phyloP scores from a whole-genome alignment of 306 rosid species.

The Prosopis cineraria region DNA sequence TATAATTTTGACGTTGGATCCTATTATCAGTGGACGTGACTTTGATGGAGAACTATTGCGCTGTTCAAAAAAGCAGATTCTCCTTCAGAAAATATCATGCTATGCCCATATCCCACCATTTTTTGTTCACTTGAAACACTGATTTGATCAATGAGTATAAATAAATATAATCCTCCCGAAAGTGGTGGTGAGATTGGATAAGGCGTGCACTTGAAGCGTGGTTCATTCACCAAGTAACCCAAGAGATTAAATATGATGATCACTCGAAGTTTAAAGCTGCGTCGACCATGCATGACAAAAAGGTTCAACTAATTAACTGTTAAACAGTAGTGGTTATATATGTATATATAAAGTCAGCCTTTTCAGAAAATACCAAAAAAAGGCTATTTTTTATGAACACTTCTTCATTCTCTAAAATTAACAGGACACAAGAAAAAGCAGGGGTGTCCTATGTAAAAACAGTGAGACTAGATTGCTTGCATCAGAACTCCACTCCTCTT shows the following conservation, averaged over 20 bases:
- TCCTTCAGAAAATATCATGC: neutral
- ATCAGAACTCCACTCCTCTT: slow-evolving; percentile 28
- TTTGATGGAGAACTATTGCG: slow-evolving; percentile 24
- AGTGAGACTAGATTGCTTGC: neutral
- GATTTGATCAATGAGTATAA: slow-evolving; percentile 4
- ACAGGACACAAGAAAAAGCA: slow-evolving; percentile 53
- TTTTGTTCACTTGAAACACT: slow-evolving; percentile 7
- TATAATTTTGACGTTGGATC: neutral
- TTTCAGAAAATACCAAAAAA: slow-evolving; percentile 8
- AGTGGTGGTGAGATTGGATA: slow-evolving; percentile 13
- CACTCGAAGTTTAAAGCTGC: slow-evolving; percentile 31
- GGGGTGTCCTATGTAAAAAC: slow-evolving; percentile 39
- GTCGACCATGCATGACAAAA: slow-evolving; percentile 4
- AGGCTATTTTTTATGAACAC: slow-evolving; percentile 30
- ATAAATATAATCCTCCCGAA: slow-evolving; percentile 4
- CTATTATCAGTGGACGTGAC: slow-evolving; percentile 27
- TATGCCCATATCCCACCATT: neutral
- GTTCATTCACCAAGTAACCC: slow-evolving; percentile 17
- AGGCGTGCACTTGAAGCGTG: slow-evolving; percentile 31
- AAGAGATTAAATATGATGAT: slow-evolving; percentile 9
- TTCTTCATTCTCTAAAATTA: slow-evolving; percentile 18
- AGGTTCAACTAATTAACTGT: slow-evolving; percentile 17
- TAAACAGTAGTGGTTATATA: neutral
- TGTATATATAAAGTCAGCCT: slow-evolving; percentile 1
- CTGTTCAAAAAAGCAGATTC: slow-evolving; percentile 17